Evolutionary conservation across 2,329 filamentous ascomycete species (phyloP).

Genomic region (Dothidotthia symphoricarpi): DNA sequence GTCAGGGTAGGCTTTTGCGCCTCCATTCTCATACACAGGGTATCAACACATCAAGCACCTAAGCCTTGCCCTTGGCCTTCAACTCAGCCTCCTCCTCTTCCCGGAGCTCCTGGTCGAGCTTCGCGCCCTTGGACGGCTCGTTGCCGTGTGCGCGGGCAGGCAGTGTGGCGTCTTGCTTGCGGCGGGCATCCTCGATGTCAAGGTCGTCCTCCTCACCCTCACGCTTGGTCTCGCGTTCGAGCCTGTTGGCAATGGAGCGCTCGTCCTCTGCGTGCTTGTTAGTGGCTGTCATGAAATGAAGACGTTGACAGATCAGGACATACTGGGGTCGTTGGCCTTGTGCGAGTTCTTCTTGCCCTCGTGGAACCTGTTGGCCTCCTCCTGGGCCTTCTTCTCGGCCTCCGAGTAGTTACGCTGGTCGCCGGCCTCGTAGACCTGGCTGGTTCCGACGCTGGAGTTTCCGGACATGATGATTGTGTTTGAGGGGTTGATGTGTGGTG

Average conservation of each 20-base stretch:
- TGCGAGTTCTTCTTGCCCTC: constrained; percentile 73
- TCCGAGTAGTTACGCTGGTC: constrained; percentile 68
- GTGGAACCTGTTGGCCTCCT: constrained; percentile 61
- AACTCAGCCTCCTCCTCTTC: constrained; percentile 67
- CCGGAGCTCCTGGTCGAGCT: constrained; percentile 67
- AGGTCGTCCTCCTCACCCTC: constrained; percentile 43
- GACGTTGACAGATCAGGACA: constrained; percentile 20
- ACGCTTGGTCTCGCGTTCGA: constrained; percentile 61
- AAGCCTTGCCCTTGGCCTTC: constrained; percentile 57
- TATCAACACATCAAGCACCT: constrained; percentile 5
- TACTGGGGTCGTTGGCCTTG: constrained; percentile 69
- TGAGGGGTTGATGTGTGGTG: constrained; percentile 1
- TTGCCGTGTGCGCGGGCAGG: constrained; percentile 67
- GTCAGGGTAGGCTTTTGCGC: neutral
- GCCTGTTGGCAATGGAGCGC: constrained; percentile 68
- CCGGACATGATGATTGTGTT: constrained; percentile 47
- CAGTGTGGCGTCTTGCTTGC: constrained; percentile 60
- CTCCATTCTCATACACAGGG: neutral
- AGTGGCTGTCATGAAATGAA: neutral
- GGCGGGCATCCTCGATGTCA: constrained; percentile 37
- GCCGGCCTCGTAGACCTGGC: constrained; percentile 68
- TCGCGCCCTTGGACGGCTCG: constrained; percentile 68
- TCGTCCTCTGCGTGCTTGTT: constrained; percentile 60
- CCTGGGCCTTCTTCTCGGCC: constrained; percentile 53
- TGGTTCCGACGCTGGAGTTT: constrained; percentile 65